phyloP scores from a whole-genome alignment of 148 eudicot species.

The Amaranthus palmeri region DNA sequence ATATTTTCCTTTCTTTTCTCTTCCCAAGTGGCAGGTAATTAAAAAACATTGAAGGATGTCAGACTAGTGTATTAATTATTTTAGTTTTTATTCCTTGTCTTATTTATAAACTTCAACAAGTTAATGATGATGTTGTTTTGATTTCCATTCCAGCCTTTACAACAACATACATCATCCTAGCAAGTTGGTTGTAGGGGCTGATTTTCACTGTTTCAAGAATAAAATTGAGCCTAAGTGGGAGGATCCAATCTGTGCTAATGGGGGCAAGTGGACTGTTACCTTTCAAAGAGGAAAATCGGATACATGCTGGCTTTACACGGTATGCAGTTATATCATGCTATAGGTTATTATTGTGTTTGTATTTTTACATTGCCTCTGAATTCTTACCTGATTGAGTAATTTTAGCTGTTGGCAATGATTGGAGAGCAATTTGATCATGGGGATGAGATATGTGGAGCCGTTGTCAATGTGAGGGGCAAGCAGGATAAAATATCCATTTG shows the following conservation, averaged over 20 bases:
- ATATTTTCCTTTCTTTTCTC: background rate
- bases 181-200: constrained; percentile 66
- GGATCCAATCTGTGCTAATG: constrained; percentile 95
- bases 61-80: background rate
- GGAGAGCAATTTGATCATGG: constrained; percentile 97
- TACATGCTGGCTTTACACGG: constrained; percentile 78
- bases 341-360: background rate
- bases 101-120: constrained; percentile 6
- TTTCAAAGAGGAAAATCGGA: constrained; percentile 54
- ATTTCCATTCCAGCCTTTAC: constrained; percentile 55
- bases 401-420: constrained; percentile 86
- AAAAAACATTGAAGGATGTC: background rate
- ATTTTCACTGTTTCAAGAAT: constrained; percentile 73
- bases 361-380: constrained; percentile 14
- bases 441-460: constrained; percentile 96
- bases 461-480: constrained; percentile 67
- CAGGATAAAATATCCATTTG: constrained; percentile 74
- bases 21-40: background rate
- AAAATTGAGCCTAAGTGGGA: constrained; percentile 98
- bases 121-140: background rate
- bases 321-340: constrained; percentile 24
- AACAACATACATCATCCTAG: constrained; percentile 77
- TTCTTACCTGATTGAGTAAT: constrained; percentile 1
- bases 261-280: constrained; percentile 81
- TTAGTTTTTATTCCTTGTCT: background rate